Base-by-base conservation (phyloP, 228 moss, liverwort and hornwort species). In the Sphagnum fallax region DNA sequence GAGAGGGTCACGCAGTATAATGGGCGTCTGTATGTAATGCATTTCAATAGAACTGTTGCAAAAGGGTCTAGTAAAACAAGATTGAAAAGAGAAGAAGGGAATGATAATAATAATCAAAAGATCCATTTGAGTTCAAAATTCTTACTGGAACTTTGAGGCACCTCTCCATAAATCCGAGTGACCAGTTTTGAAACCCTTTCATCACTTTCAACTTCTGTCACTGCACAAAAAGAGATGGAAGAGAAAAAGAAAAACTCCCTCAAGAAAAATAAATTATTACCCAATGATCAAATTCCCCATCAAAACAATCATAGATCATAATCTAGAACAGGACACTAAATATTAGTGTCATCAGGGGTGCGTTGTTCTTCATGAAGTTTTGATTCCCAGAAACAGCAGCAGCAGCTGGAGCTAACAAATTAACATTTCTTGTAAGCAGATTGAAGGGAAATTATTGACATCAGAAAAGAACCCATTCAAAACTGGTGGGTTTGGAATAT, bases 191-290 rank as follows among this genome's bases (percentile, higher is more conserved):
- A 72, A 52, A 86, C 72, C 63, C 64, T 79, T 10, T 13, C 66
- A 58, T 86, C 80, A 62, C 68, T 74, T 12, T 78, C 78, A 16
- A 60, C 78, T 70, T 78, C 73, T 62, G 61, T 83, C 80, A 86
- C 86, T 32, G 32, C 32, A 32, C 32, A 32, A 3, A 32, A 32
- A 32, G 2, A 32, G 32, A 32, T 86, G 80, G 49, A 53, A 68
- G 48, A 65, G 62, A 62, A 6, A 32, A 10, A 16, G 16, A 10
- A n/a, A 62, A n/a, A 11, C 62, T 8, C 18, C 10, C 62, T n/a
- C 6, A 62, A 62, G 8, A 55, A 4, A 12, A 55, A 8, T 8
- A 12, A 8, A 55, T 55, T 55, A 1, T 55, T 55, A 12, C 2
- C 58, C 58, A 58, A 9, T 58, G 58, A 4, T 58, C 4, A 2